Percentiles rank a stretch among this genome's conserved stretches.
phyloP scores from a whole-genome alignment of 768 basidiomycete species.

The Lentinus brumalis region DNA sequence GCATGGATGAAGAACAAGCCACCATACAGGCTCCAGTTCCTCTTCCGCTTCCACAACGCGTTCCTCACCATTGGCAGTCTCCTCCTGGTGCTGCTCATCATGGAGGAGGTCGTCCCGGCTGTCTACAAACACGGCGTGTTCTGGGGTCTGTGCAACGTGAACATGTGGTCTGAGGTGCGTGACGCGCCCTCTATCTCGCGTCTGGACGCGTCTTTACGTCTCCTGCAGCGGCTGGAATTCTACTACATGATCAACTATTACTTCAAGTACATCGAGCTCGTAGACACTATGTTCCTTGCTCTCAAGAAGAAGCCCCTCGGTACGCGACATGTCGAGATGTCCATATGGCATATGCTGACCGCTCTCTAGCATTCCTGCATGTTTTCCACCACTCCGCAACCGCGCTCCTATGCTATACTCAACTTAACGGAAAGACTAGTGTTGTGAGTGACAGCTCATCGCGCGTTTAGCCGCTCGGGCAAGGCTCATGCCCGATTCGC shows the following conservation, averaged over 20 bases:
- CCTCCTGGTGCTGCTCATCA: conserved; percentile 84
- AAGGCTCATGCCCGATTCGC: neutral
- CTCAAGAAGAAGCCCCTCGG: conserved; percentile 98
- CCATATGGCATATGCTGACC: neutral
- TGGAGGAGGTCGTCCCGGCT: conserved; percentile 89
- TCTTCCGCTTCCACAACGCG: conserved; percentile 92
- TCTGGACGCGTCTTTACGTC: neutral
- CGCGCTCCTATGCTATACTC: conserved; percentile 90
- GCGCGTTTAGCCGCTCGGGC: neutral
- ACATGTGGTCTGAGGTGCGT: conserved; percentile 88
- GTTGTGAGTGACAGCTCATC: conserved; percentile 53
- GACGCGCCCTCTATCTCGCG: neutral
- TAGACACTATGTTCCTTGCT: conserved; percentile 96
- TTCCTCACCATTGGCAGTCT: conserved; percentile 82
- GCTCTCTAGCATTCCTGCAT: conserved; percentile 77
- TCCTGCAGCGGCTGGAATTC: conserved; percentile 77
- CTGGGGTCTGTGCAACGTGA: conserved; percentile 72
- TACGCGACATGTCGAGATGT: conserved; percentile 37
- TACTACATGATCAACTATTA: conserved; percentile 99
- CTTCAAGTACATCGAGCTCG: conserved; percentile 95
- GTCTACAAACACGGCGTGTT: conserved; percentile 71
- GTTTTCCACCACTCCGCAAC: conserved; percentile 99
- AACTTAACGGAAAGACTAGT: conserved; percentile 92
- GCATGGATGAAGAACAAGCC: conserved; percentile 79
- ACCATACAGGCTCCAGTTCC: conserved; percentile 72